Base-by-base conservation (phyloP, 1,139 yeast genomes). In the Taphrina deformans region DNA sequence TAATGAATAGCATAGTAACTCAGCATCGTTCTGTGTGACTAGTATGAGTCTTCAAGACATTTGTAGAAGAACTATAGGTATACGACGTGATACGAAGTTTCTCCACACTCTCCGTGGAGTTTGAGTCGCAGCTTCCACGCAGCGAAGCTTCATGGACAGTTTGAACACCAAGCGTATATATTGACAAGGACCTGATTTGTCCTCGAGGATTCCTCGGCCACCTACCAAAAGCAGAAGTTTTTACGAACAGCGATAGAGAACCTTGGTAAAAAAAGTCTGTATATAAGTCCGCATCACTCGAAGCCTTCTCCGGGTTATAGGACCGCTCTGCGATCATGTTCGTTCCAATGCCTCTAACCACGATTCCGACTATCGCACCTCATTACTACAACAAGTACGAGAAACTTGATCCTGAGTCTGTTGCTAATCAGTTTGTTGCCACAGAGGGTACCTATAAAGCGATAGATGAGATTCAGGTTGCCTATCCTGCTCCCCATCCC, bases 361-460 rank as follows among this genome's bases (percentile, higher is more conserved):
- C 63, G 4, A 41, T 46, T 18, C 50, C 55, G 35, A 44, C 38
- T 24, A 24, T 45, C 23, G 31, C 44, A 16, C 51, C 55, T 40
- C 50, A 48, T n/a, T 44, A 50, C 38, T 59, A 48, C 51, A 59
- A 59, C 31, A 59, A 59, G 27, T 50, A 59, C 50, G 63, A 59
- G 23, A 59, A 59, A 31, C 56, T 59, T 4, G 50, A 59, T 23
- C 50, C 55, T 14, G 63, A 48, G 31, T 21, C 24, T 10, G 41
- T 21, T 21, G 23, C 31, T 14, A 26, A 50, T 24, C 63, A 59
- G 33, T 59, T 59, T 18, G 50, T 59, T 10, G 63, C 63, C 18
- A 50, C 46, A 29, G 65, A 61, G n/a, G 65, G 65, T 45, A 61
- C 60, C 2, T 61, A 61, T 38, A 52, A 27, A 12, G 53, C 60